Conservation (phyloP, 148 eudicot genomes). For the Selenicereus undatus region DNA sequence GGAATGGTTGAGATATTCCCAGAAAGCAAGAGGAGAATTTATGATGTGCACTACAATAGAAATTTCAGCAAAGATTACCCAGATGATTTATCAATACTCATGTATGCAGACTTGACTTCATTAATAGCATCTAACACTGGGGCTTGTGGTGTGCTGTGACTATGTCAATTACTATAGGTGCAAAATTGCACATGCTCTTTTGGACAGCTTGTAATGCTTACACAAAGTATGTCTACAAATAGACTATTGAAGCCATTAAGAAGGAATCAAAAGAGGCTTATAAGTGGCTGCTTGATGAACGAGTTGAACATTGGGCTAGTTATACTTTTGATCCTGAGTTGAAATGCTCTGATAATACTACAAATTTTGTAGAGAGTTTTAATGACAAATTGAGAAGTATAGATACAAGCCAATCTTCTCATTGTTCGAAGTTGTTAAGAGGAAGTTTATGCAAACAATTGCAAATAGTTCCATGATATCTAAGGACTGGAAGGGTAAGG, state of each 20-base stretch:
- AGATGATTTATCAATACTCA: no score
- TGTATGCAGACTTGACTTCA: no score
- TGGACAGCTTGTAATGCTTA: no score
- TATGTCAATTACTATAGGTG: no score
- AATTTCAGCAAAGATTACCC: no score
- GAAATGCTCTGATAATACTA: background rate
- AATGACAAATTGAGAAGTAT: background rate
- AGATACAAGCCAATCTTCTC: background rate
- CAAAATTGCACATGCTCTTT: background rate
- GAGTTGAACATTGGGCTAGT: background rate
- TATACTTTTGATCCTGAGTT: background rate
- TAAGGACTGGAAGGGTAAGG: background rate
- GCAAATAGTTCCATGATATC: background rate
- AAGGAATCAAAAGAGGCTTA: background rate
- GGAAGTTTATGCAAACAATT: background rate
- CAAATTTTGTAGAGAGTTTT: background rate
- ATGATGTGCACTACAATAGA: background rate
- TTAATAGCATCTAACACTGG: no score
- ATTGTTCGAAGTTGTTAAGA: background rate
- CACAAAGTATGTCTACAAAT: no score
- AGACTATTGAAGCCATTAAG: no score
- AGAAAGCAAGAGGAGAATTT: background rate
- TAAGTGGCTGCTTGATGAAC: background rate
- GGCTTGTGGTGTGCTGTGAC: no score
- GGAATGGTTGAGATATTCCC: background rate